phyloP scores from a whole-genome alignment of 2,329 filamentous ascomycete species.

The Trichoderma breve region DNA sequence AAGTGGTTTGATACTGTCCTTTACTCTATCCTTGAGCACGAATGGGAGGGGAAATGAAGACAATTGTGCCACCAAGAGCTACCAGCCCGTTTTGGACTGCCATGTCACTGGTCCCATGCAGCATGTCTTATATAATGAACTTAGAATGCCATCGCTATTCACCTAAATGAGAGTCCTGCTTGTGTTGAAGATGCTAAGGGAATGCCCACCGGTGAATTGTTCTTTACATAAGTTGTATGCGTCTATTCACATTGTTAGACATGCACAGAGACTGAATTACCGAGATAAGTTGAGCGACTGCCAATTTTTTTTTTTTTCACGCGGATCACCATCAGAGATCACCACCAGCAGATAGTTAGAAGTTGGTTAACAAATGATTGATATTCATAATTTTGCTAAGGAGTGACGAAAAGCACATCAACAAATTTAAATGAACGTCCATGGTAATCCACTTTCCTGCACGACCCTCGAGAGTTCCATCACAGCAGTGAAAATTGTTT shows the following conservation, averaged over 20 bases:
- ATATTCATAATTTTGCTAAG: not conserved
- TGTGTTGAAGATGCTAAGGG: too few species aligned
- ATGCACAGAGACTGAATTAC: too few species aligned
- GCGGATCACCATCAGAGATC: rapidly evolving
- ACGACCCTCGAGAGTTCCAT: not conserved
- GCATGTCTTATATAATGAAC: not conserved
- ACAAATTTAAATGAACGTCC: not conserved
- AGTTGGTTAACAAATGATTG: not conserved
- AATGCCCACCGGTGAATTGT: too few species aligned
- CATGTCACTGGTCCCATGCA: not conserved
- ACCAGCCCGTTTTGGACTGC: not conserved
- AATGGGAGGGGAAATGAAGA: not conserved
- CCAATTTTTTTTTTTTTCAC: not conserved
- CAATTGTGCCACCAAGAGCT: not conserved
- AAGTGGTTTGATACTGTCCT: not conserved
- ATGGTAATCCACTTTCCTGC: not conserved
- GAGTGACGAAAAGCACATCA: not conserved
- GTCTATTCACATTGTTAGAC: too few species aligned
- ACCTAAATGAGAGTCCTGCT: too few species aligned
- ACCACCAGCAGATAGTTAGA: rapidly evolving
- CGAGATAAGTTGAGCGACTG: not conserved
- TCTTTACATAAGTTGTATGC: too few species aligned
- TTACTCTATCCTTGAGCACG: not conserved
- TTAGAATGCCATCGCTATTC: not conserved
- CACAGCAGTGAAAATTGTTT: not conserved